Percentiles rank a stretch among this genome's conserved stretches.
phyloP scores from a whole-genome alignment of 2,329 filamentous ascomycete species.

The Botryotinia calthae region DNA sequence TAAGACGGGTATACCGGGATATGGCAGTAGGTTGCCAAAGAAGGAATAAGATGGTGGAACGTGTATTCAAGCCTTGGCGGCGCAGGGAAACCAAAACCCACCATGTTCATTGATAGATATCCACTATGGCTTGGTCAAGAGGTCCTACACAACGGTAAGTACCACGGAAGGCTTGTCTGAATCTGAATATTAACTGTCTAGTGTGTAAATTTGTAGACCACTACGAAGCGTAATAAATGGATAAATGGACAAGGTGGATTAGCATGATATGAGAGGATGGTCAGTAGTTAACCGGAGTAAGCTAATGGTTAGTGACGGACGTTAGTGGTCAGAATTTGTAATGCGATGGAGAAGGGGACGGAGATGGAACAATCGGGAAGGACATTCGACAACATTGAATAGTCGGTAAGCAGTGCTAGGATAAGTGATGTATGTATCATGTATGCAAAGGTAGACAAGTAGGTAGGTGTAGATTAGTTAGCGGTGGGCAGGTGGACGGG shows the following conservation, averaged over 20 bases:
- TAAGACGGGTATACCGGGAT: constrained; percentile 18
- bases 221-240: not conserved
- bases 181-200: not conserved
- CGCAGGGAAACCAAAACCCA: not conserved
- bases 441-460: not conserved
- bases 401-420: constrained; percentile 15
- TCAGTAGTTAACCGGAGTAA: not conserved
- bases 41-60: constrained; percentile 20
- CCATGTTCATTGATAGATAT: not conserved
- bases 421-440: not conserved
- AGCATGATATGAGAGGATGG: not conserved
- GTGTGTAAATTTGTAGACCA: not conserved
- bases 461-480: not conserved
- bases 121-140: constrained; percentile 4
- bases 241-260: not conserved
- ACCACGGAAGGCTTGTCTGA: constrained; percentile 4
- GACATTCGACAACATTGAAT: constrained; percentile 2
- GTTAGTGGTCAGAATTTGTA: not conserved
- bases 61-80: constrained; percentile 16
- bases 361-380: constrained; percentile 9
- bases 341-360: not conserved
- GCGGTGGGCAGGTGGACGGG: not conserved
- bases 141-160: not conserved
- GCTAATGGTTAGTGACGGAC: constrained; percentile 1
- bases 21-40: constrained; percentile 17